Evolutionary conservation across 2,329 filamentous ascomycete species (phyloP).

Genomic region (Helotiales sp.): DNA sequence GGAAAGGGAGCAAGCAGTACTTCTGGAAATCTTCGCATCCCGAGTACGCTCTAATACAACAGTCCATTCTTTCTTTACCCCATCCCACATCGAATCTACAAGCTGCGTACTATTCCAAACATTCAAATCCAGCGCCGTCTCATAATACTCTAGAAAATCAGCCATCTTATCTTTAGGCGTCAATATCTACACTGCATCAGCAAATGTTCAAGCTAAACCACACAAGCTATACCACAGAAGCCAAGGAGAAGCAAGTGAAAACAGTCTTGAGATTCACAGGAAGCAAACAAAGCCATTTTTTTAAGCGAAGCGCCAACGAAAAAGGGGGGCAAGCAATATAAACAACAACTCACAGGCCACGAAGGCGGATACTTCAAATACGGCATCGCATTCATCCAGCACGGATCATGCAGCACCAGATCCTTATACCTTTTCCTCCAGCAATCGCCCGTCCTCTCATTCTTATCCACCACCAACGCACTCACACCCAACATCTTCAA

Average conservation of each 20-base stretch:
- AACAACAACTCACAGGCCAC: constrained; percentile 1
- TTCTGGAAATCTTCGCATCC: constrained; percentile 10
- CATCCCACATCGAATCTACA: constrained; percentile 53
- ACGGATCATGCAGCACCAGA: constrained; percentile 70
- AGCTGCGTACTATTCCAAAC: constrained; percentile 63
- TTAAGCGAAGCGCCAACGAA: background rate
- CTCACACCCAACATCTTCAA: constrained; percentile 61
- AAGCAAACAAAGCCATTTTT: background rate
- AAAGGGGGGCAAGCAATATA: too few species aligned
- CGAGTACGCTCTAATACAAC: constrained; percentile 50
- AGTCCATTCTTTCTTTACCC: constrained; percentile 56
- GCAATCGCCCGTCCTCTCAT: constrained; percentile 62
- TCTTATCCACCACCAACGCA: constrained; percentile 60
- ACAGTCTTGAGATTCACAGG: too few species aligned
- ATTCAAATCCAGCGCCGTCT: constrained; percentile 65
- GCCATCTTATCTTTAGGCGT: constrained; percentile 73
- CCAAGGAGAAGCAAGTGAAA: too few species aligned
- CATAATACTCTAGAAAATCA: constrained; percentile 70
- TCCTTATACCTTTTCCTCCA: constrained; percentile 67
- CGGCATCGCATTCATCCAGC: constrained; percentile 61
- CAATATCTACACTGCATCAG: constrained; percentile 64
- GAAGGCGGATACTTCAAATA: constrained; percentile 52
- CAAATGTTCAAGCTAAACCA: too few species aligned
- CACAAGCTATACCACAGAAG: too few species aligned
- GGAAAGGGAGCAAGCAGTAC: background rate